phyloP scores from a whole-genome alignment of 176 grass and related monocot genomes.

The Musa beccarii region DNA sequence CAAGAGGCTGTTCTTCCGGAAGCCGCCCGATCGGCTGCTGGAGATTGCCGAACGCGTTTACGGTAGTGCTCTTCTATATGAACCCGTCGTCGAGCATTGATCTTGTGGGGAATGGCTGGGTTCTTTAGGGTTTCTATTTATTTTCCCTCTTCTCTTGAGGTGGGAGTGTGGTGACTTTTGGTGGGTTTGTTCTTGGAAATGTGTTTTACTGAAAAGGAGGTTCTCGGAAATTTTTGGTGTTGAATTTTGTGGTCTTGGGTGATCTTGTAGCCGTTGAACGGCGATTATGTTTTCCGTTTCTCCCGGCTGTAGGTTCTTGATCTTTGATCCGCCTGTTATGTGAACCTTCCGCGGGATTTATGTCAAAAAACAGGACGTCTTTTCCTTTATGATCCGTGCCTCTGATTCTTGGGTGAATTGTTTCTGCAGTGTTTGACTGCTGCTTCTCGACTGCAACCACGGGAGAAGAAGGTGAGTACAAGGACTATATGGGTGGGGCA shows the following conservation, averaged over 20 bases:
- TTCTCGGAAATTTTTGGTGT: neutral
- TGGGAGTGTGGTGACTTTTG: too few species aligned
- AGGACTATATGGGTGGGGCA: slow-evolving; percentile 30
- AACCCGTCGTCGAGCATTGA: neutral
- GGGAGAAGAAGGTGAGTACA: slow-evolving; percentile 26
- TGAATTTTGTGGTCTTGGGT: too few species aligned
- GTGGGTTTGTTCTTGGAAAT: too few species aligned
- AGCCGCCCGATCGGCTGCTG: slow-evolving; percentile 84
- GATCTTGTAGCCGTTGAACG: too few species aligned
- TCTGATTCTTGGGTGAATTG: neutral
- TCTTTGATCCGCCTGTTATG: neutral
- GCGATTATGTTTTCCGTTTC: too few species aligned
- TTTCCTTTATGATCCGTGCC: neutral
- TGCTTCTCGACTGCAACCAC: slow-evolving; percentile 29
- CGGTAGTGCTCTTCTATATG: slow-evolving; percentile 31
- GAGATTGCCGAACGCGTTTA: slow-evolving; percentile 96
- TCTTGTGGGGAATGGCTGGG: neutral
- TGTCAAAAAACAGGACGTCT: neutral
- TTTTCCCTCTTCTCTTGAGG: neutral
- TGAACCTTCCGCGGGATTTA: neutral
- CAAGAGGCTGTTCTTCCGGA: slow-evolving; percentile 82
- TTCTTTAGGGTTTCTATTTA: neutral
- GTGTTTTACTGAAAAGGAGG: neutral
- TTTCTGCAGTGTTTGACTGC: slow-evolving; percentile 38
- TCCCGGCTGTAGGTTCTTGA: too few species aligned